Evolutionary conservation across 2,329 filamentous ascomycete species (phyloP).

Genomic region (Aspergillus transmontanensis): DNA sequence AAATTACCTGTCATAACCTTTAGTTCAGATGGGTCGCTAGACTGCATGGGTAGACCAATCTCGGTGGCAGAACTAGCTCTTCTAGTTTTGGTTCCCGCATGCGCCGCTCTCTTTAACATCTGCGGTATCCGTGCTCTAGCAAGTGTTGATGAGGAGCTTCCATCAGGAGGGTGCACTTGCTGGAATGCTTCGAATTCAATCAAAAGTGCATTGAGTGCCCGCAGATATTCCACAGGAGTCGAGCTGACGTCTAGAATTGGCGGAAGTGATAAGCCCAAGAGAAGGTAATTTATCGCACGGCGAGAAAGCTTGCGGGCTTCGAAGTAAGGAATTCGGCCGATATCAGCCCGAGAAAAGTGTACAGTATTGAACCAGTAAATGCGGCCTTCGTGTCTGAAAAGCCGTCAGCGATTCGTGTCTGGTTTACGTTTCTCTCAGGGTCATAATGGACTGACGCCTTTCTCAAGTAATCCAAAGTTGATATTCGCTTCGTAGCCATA

Average conservation of each 20-base stretch:
- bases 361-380: slow-evolving; percentile 99
- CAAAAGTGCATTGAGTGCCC: slow-evolving; percentile 80
- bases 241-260: slow-evolving; percentile 83
- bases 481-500: slow-evolving; percentile 86
- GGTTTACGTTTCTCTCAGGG: neutral
- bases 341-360: slow-evolving; percentile 81
- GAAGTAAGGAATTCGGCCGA: slow-evolving; percentile 82
- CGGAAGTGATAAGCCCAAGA: slow-evolving; percentile 89
- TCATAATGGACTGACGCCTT: slow-evolving; percentile 69
- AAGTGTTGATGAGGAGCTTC: slow-evolving; percentile 67
- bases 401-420: slow-evolving; percentile 15
- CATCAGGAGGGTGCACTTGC: slow-evolving; percentile 78
- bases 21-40: slow-evolving; percentile 50
- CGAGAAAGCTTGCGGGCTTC: slow-evolving; percentile 81
- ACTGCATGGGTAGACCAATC: slow-evolving; percentile 58
- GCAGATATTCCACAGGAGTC: slow-evolving; percentile 81
- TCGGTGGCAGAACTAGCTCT: slow-evolving; percentile 63
- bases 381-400: slow-evolving; percentile 78
- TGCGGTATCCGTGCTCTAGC: slow-evolving; percentile 78
- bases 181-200: slow-evolving; percentile 94
- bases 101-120: slow-evolving; percentile 73
- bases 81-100: slow-evolving; percentile 58
- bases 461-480: slow-evolving; percentile 86
- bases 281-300: slow-evolving; percentile 88
- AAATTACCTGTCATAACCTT: slow-evolving; percentile 47